Conservation (phyloP, 2,329 filamentous ascomycete species). For the Didymella pomorum region DNA sequence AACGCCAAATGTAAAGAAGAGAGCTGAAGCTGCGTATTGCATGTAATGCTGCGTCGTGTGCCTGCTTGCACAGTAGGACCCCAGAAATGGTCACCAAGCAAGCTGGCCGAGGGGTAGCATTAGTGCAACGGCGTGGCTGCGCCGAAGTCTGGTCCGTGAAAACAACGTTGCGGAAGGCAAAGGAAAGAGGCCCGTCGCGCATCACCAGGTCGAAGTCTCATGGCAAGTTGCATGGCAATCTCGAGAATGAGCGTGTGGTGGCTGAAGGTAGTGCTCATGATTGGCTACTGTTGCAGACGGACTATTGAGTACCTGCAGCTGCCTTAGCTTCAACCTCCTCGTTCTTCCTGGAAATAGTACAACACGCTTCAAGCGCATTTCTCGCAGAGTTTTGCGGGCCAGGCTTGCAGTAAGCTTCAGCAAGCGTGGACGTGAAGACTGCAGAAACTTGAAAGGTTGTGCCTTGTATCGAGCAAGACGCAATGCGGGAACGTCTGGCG, state of each 20-base stretch:
- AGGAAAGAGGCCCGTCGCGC: neutral
- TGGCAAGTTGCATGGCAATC: neutral
- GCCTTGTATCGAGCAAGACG: neutral
- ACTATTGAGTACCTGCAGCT: constrained; percentile 6
- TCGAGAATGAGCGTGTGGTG: neutral
- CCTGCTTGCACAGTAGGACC: neutral
- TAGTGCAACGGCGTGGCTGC: neutral
- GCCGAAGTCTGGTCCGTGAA: neutral
- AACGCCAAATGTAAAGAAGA: neutral
- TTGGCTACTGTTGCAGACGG: neutral
- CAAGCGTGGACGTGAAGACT: neutral
- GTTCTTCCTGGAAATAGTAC: neutral
- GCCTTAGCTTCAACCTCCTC: neutral
- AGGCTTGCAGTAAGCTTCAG: neutral
- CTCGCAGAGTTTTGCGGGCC: neutral
- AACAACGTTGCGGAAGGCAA: neutral
- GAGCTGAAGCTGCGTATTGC: neutral
- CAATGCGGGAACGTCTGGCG: neutral
- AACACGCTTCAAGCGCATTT: neutral
- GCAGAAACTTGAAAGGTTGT: neutral
- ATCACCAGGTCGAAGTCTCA: neutral
- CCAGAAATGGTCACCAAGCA: neutral
- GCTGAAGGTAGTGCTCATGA: neutral
- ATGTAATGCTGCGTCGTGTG: neutral
- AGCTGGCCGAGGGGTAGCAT: neutral